These are phyloP conservation scores for Rhododendron griersonianum DNA, from an alignment of 148 eudicot genomes.

Conservation along the genomic window DNA sequence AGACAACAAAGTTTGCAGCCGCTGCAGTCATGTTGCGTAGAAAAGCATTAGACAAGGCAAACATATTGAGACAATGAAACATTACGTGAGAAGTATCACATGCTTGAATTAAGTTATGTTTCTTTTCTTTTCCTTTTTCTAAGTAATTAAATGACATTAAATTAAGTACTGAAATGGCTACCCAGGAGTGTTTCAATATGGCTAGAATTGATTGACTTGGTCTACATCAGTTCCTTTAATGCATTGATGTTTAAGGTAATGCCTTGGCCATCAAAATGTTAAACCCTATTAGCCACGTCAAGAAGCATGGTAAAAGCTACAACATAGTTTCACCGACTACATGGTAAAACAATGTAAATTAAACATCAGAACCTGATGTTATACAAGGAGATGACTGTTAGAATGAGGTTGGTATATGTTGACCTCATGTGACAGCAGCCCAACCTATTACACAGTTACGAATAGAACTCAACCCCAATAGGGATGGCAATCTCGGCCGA, in stretches of 20 bases:
- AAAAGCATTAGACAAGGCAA: background rate
- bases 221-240: background rate
- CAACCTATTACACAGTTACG: too few relatives aligned
- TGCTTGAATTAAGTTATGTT: background rate
- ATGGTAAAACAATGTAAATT: background rate
- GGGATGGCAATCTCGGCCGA: too few relatives aligned
- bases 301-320: background rate
- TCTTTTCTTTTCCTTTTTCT: background rate
- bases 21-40: slow-evolving; percentile 26
- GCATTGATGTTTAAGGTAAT: background rate
- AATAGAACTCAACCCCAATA: too few relatives aligned
- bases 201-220: background rate
- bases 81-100: background rate
- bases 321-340: background rate
- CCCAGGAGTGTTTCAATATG: background rate
- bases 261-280: background rate
- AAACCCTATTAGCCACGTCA: background rate
- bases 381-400: background rate
- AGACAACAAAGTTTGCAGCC: slow-evolving; percentile 44
- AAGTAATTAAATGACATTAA: background rate
- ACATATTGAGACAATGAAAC: background rate
- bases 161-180: background rate
- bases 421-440: background rate
- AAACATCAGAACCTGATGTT: background rate
- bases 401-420: background rate